Conservation (phyloP, 176 grass and related monocot species). For the Triticum dicoccoides region DNA sequence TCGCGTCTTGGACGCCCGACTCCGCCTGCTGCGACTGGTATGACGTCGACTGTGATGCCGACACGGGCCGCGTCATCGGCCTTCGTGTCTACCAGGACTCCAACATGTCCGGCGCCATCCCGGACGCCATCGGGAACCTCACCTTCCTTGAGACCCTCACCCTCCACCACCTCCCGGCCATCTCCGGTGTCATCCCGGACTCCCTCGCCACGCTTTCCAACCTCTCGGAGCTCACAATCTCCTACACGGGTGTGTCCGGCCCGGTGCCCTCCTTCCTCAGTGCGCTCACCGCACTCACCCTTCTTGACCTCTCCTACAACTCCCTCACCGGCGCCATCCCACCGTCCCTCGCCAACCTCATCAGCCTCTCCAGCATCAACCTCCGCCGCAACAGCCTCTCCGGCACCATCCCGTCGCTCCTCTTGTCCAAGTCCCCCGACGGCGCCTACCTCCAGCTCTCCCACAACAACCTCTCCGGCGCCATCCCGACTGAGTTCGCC, state of each 20-base stretch:
- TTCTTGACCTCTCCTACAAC: constrained; percentile 67
- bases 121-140: constrained; percentile 52
- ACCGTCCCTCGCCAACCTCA: constrained; percentile 9
- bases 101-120: constrained; percentile 50
- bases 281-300: neutral
- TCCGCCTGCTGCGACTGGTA: constrained; percentile 56
- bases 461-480: constrained; percentile 60
- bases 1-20: constrained; percentile 41
- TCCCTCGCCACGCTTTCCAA: constrained; percentile 25
- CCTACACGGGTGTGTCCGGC: constrained; percentile 48
- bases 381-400: constrained; percentile 68
- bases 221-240: constrained; percentile 53
- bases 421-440: neutral
- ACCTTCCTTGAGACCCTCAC: constrained; percentile 29
- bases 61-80: constrained; percentile 35
- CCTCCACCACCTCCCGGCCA: constrained; percentile 45
- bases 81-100: constrained; percentile 40
- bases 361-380: constrained; percentile 32
- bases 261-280: constrained; percentile 43
- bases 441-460: constrained; percentile 13
- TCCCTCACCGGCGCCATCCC: constrained; percentile 54
- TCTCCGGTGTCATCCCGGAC: constrained; percentile 45
- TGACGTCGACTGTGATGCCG: constrained; percentile 42
- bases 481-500: constrained; percentile 45
- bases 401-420: constrained; percentile 28